Evolutionary conservation across 1,284 basidiomycete genomes (phyloP), one percentile per base, ranked within the genome.

Genomic region (Ganoderma multipileum): DNA sequence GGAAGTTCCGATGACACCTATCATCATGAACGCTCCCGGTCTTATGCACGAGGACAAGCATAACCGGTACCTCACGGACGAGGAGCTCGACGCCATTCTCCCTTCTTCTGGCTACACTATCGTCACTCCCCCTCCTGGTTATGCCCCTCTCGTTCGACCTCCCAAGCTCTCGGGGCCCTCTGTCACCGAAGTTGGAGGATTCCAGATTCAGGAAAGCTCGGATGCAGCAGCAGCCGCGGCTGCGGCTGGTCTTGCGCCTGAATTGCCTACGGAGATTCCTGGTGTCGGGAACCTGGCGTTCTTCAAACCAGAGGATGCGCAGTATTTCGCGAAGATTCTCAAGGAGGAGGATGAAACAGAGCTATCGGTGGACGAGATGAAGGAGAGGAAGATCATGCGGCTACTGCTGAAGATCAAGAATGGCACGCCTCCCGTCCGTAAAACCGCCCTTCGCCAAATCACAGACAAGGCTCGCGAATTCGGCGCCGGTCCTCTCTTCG

Each of bases 381-480:
- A 99, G 84, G 98, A 99, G 83, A 91, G 97, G 77, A 99, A 99
- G 83, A 99, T 99, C 77, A 99, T 99, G 97, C 92, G 97, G n/a
- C 84, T 99, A n/a, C 84, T 99, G 60, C 89, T 99, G 76, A 99
- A 99, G 84, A 99, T 99, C 83, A 99, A 99, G 86, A 99, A 99
- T 80, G 98, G 98, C 60, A 99, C 97, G 2, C 98, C 98, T 39
- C 97, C 97, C 11, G 97, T 99, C 72, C 91, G 98, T 71, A 99
- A 99, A 83, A 96, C 97, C 1, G 98, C 98, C 12, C 89, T 99
- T 58, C 90, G 97, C 66, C 97, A 99, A 80, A 99, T 99, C 78
- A 98, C 97, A n/a, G 98, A 99, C 86, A 98, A 98, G 80, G 98
- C 98, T 71, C 93, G 97, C 74, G 96, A 99, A 77, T 99, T 99